Evolutionary conservation across 192 early-diverging fungal genomes (phyloP), one percentile per base, ranked within the genome.

Genomic region (Coemansia sp.): DNA sequence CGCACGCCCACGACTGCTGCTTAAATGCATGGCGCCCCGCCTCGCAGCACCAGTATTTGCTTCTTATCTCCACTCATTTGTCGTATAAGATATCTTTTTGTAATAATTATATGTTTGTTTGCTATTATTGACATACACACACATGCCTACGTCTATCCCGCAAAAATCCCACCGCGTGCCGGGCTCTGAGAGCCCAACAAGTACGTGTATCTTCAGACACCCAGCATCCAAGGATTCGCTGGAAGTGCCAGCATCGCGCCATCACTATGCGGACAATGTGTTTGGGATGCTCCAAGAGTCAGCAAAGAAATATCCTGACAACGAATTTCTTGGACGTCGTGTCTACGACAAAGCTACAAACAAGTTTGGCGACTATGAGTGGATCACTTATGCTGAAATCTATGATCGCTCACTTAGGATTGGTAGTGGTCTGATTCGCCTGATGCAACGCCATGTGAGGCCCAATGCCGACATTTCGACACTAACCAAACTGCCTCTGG

Each of bases 321-420:
- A 68, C 27, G 84, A 85, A 33, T 92, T 87, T 65, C 68, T 93
- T 21, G 92, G 89, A 22, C 84, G 83, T 52, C 88, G 92, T 57
- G 64, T 84, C 2, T 83, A 83, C 64, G 84, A 89, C 74, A 74
- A 78, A 11, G 75, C 80, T 20, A 82, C 88, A 11, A 85, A 87
- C 67, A 83, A 77, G 23, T 86, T 85, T 73, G 91, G 87, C 54
- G 76, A 77, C 17, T 93, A 85, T 75, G 76, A 82, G 20, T 93
- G 90, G 90, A 77, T 87, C 64, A 89, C 89, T 4, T 93, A 91
- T 60, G 75, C 70, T 23, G 82, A 92, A 63, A 84, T 85, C 54
- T 81, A 78, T 66, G 73, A 86, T 46, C 86, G 88, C 19, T 75
- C 84, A 30, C 82, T 76, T 51, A 83, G 85, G 42, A 84, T 93